Evolutionary conservation across 1,139 yeast species (phyloP), one percentile per base, ranked within the genome.

Genomic region (Kodamaea fungicola): DNA sequence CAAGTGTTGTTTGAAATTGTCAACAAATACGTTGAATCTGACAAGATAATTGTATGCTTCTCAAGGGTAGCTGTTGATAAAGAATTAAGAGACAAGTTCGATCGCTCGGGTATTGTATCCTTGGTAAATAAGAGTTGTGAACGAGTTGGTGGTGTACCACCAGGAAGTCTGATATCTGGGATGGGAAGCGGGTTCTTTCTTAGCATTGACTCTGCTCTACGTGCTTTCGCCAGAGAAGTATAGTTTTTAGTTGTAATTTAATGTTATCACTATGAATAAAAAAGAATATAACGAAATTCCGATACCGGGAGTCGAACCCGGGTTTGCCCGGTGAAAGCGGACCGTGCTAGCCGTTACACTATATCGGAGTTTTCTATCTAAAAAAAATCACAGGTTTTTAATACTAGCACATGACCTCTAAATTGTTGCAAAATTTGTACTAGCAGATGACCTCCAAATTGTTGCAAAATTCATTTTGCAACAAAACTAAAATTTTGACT

Each of bases 301-400:
- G 83, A 76, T 77, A 73, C 84, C 79, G 84, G 84, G 84, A 78
- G 80, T 78, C 81, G 84, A 78, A 78, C 84, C 83, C 84, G 79
- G 84, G 81, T 75, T 71, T 78, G 83, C 83, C 74, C 83, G 81
- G 83, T 78, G 83, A 78, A 76, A 78, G 83, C 81, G 83, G 74
- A 77, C 83, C 82, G 83, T 79, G 84, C 80, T 79, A 78, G 79
- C 85, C 85, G 81, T 78, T 79, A 79, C 84, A 78, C 84, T 75
- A 78, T 73, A 78, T 77, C 83, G 83, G 83, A 78, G 19, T n/a
- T n/a, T n/a, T n/a, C n/a, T n/a, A n/a, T n/a, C n/a, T n/a, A n/a
- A n/a, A n/a, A n/a, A n/a, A n/a, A n/a, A n/a, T n/a, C n/a, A n/a
- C n/a, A n/a, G n/a, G n/a, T n/a, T n/a, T n/a, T n/a, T n/a, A n/a